A percentile compares a stretch with the other conserved stretches of the same genome.
Conservation (phyloP, 1,284 basidiomycete species). For the Sporisorium sorghi region DNA sequence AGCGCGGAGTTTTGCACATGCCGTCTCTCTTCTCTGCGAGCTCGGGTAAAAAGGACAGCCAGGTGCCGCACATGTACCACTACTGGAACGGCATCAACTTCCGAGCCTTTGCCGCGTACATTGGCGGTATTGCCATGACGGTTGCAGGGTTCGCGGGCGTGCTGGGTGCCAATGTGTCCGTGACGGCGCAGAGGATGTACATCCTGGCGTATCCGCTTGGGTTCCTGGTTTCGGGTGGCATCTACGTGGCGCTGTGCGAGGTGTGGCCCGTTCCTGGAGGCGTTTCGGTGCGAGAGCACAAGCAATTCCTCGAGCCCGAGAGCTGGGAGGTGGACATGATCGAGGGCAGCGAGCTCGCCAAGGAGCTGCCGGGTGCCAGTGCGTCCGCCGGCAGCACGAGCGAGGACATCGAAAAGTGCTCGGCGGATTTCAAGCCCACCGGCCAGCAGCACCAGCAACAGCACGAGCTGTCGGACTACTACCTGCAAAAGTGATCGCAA, state of each 20-base stretch:
- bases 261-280: slow-evolving; percentile 41
- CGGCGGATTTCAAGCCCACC: slow-evolving; percentile 16
- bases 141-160: slow-evolving; percentile 78
- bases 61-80: slow-evolving; percentile 74
- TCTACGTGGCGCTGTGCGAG: slow-evolving; percentile 62
- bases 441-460: slow-evolving; percentile 10
- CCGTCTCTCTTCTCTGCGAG: slow-evolving; percentile 76
- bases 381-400: too few species aligned
- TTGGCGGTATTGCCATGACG: slow-evolving; percentile 83
- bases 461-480: slow-evolving; percentile 33
- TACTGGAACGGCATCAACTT: slow-evolving; percentile 77
- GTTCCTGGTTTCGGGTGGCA: slow-evolving; percentile 62
- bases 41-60: slow-evolving; percentile 25
- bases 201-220: slow-evolving; percentile 69
- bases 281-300: slow-evolving; percentile 26
- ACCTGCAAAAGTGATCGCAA: slow-evolving; percentile 34
- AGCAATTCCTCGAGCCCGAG: slow-evolving; percentile 44
- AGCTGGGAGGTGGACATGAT: slow-evolving; percentile 51
- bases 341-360: slow-evolving; percentile 11
- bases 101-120: slow-evolving; percentile 79
- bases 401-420: slow-evolving; percentile 37
- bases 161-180: slow-evolving; percentile 57
- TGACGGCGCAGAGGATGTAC: slow-evolving; percentile 64
- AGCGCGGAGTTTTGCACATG: slow-evolving; percentile 79
- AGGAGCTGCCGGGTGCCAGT: not conserved